These are phyloP conservation scores for Penicillium silybi DNA, from an alignment of 495 filamentous ascomycete genomes.

Conservation along the genomic window DNA sequence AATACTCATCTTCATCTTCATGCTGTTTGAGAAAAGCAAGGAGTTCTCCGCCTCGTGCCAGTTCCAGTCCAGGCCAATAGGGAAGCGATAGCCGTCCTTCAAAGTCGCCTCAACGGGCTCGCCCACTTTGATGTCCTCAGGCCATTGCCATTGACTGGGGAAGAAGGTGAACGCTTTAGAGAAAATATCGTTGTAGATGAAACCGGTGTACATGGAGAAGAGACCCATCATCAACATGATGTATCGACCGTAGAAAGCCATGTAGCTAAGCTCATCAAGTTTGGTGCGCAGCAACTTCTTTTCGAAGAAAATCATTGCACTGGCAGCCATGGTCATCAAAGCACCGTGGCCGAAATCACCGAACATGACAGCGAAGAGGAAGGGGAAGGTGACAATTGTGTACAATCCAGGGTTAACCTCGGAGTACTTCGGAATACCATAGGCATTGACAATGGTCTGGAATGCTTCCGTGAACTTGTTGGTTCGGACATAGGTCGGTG, in stretches of 20 bases:
- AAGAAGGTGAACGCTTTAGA: slow-evolving; percentile 87
- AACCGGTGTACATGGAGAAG: slow-evolving; percentile 94
- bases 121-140: slow-evolving; percentile 58
- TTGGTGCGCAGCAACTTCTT: slow-evolving; percentile 78
- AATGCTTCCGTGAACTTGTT: slow-evolving; percentile 98
- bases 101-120: slow-evolving; percentile 59
- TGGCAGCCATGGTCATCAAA: slow-evolving; percentile 75
- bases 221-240: slow-evolving; percentile 98
- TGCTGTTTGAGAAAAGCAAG: slow-evolving; percentile 90
- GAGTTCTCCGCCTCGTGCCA: slow-evolving; percentile 97
- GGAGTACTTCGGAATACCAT: slow-evolving; percentile 92
- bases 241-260: slow-evolving; percentile 98
- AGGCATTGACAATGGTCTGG: slow-evolving; percentile 98
- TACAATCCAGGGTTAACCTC: slow-evolving; percentile 96
- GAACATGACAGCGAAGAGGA: slow-evolving; percentile 99
- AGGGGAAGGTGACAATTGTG: slow-evolving; percentile 94
- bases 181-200: slow-evolving; percentile 98
- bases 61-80: slow-evolving; percentile 93
- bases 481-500: slow-evolving; percentile 91
- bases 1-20: slow-evolving; percentile 99
- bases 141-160: slow-evolving; percentile 84
- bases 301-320: slow-evolving; percentile 94
- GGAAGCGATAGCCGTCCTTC: slow-evolving; percentile 74
- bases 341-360: slow-evolving; percentile 91
- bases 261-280: slow-evolving; percentile 88